Percentiles rank a stretch among this genome's conserved stretches.
Evolutionary conservation across 768 basidiomycete genomes (phyloP).

Genomic region (Xanthoconium stramineum): DNA sequence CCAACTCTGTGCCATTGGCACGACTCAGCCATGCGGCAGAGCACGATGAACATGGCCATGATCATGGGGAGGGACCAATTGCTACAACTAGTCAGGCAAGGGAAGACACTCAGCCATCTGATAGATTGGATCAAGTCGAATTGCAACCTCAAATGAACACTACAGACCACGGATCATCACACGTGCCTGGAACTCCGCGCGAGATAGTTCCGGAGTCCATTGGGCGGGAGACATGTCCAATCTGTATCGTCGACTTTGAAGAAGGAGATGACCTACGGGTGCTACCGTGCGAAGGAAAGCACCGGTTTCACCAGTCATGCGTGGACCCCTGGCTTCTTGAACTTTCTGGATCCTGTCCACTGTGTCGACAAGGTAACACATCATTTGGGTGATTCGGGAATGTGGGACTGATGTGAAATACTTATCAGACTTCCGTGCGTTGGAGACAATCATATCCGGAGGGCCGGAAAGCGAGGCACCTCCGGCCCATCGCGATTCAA

Average conservation of each 20-base stretch:
- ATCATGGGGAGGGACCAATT: background rate
- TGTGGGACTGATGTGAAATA: background rate
- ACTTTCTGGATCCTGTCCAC: constrained; percentile 85
- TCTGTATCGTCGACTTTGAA: constrained; percentile 92
- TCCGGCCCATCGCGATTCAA: constrained; percentile 9
- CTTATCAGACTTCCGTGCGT: constrained; percentile 52
- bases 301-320: constrained; percentile 85
- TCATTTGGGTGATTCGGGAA: background rate
- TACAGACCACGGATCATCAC: background rate
- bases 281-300: constrained; percentile 87
- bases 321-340: constrained; percentile 94
- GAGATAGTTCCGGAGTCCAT: constrained; percentile 55
- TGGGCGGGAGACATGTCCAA: constrained; percentile 86
- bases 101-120: constrained; percentile 1
- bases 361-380: constrained; percentile 80
- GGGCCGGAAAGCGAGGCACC: constrained; percentile 20
- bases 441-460: constrained; percentile 54
- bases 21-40: constrained; percentile 1
- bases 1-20: constrained; percentile 10
- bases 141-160: background rate
- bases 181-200: background rate
- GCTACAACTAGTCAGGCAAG: background rate
- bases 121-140: constrained; percentile 7
- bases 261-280: constrained; percentile 90
- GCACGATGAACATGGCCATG: background rate